Evolutionary conservation across 2,329 filamentous ascomycete genomes (phyloP).

Genomic region (Thelonectria olida): DNA sequence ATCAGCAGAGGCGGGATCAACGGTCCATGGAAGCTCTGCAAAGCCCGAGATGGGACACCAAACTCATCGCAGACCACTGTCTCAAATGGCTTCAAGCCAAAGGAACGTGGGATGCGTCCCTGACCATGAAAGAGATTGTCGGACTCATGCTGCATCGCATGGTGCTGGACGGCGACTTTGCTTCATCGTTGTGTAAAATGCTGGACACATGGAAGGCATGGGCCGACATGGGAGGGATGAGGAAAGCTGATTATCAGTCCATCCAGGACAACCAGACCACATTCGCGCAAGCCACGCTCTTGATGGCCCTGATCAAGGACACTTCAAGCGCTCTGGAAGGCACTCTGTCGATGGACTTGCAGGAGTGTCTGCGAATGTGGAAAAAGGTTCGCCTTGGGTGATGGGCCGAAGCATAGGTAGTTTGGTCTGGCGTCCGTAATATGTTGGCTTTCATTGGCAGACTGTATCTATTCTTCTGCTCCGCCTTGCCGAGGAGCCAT

Average conservation of each 20-base stretch:
- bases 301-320: slow-evolving; percentile 59
- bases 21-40: slow-evolving; percentile 60
- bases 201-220: slow-evolving; percentile 64
- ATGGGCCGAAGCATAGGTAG: neutral
- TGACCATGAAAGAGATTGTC: slow-evolving; percentile 51
- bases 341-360: slow-evolving; percentile 60
- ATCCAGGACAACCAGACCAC: slow-evolving; percentile 49
- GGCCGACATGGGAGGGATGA: slow-evolving; percentile 65
- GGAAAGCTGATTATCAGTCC: slow-evolving; percentile 52
- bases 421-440: neutral
- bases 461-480: too few relatives aligned
- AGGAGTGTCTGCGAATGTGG: slow-evolving; percentile 65
- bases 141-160: slow-evolving; percentile 61
- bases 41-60: slow-evolving; percentile 62
- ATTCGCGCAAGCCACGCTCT: slow-evolving; percentile 59
- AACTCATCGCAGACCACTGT: slow-evolving; percentile 54
- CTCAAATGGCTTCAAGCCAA: slow-evolving; percentile 55
- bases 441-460: neutral
- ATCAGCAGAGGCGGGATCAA: slow-evolving; percentile 55
- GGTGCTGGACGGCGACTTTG: slow-evolving; percentile 58
- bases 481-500: neutral
- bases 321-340: slow-evolving; percentile 57
- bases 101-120: slow-evolving; percentile 34
- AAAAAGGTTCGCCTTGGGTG: slow-evolving; percentile 61
- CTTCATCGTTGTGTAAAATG: slow-evolving; percentile 52